Base-by-base conservation (phyloP, 805 yeast species). In the Candida coquimbonensis region DNA sequence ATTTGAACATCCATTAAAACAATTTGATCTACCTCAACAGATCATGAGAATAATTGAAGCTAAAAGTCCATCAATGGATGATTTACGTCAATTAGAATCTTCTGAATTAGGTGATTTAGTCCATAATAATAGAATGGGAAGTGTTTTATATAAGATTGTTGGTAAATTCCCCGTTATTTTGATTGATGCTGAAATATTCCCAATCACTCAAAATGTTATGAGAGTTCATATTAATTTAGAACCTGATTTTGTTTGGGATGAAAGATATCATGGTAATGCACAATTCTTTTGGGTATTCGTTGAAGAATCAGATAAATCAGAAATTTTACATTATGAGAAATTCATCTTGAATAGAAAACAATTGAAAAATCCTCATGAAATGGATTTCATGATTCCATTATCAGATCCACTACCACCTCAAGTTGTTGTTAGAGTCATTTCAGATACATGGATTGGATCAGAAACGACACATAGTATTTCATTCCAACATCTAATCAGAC, bases 241-340 rank as follows among this genome's bases (percentile, higher is more conserved):
- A 32, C 81, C 96, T 0, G 89, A 86, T 54, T 95, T 93, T 63
- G 66, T 69, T 9, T 93, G 98, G 98, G 96, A 88, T 63, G 78
- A 72, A 38, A 77, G 74, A 46, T 67, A 76, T 44, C 98, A 93
- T 63, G 96, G 96, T 0, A 77, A 74, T 51, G 83, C 86, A 1
- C 95, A 89, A 61, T 75, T 82, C 53, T 93, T 89, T 57, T 93
- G 99, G 99, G 74, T 93, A 4, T 74, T 91, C 51, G 95, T 91
- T 7, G 98, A 90, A 61, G 95, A 87, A 52, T 79, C 91, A 4
- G 87, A 83, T 45, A 75, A 77, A 43, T 76, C 86, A 0, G 74
- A 75, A 48, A 78, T 93, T 32, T 63, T 90, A 13, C 96, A 93
- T 59, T 83, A 81, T 48, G 96, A 93, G 51, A 87, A 81, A 60